phyloP scores from a whole-genome alignment of 2,329 filamentous ascomycete species.

The Thielaviopsis punctulata region DNA sequence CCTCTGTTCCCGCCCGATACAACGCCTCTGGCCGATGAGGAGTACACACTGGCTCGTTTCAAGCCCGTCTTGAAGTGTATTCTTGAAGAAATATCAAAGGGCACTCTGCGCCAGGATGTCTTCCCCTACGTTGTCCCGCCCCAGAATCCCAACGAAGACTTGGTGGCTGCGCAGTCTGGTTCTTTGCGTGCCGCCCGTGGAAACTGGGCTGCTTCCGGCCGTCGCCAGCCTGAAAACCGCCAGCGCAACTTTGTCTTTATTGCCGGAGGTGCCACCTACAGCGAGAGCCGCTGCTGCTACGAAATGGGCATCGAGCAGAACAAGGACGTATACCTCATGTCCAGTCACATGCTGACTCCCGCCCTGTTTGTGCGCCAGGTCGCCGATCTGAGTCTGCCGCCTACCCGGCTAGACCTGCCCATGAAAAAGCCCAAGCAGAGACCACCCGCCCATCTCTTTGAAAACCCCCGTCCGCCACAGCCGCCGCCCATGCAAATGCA shows the following conservation, averaged over 20 bases:
- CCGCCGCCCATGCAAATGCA: conserved; percentile 4
- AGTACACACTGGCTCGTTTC: conserved; percentile 74
- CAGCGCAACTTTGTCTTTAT: conserved; percentile 89
- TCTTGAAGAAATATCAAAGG: conserved; percentile 55
- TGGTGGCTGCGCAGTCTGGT: conserved; percentile 39
- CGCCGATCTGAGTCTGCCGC: conserved; percentile 59
- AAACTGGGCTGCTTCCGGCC: conserved; percentile 78
- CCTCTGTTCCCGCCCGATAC: conserved; percentile 47
- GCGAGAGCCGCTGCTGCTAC: conserved; percentile 78
- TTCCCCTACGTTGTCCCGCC: conserved; percentile 64
- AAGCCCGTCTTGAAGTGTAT: conserved; percentile 68
- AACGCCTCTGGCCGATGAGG: conserved; percentile 41
- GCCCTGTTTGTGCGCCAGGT: conserved; percentile 69
- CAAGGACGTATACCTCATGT: conserved; percentile 74
- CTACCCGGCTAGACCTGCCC: conserved; percentile 62
- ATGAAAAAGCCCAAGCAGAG: conserved; percentile 63
- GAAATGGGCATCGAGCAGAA: conserved; percentile 56
- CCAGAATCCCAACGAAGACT: conserved; percentile 42
- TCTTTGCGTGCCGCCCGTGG: conserved; percentile 84
- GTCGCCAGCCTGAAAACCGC: conserved; percentile 56
- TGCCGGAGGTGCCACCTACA: conserved; percentile 88
- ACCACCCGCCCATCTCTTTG: conserved; percentile 73
- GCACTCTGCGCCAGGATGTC: conserved; percentile 43
- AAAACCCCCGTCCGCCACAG: conserved; percentile 27
- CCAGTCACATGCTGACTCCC: conserved; percentile 84